Evolutionary conservation across 2,329 filamentous ascomycete species (phyloP).

Genomic region (Achaetomium macrosporum): DNA sequence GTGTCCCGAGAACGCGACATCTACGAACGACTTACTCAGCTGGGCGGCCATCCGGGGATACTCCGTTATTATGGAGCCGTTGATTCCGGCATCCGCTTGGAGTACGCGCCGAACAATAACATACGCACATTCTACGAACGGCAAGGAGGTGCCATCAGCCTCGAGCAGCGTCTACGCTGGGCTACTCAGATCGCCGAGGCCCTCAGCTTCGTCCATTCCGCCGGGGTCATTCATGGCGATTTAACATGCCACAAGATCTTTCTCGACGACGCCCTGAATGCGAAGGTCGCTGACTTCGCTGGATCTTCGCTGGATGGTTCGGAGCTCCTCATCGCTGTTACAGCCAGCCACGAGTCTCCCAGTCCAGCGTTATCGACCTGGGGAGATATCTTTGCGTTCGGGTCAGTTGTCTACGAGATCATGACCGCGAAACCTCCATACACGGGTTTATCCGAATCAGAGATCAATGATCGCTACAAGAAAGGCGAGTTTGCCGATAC

Average conservation of each 20-base stretch:
- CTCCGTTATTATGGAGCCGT: neutral
- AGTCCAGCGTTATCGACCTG: neutral
- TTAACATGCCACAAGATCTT: slow-evolving; percentile 2
- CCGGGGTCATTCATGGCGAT: neutral
- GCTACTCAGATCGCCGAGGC: neutral
- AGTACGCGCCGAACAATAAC: neutral
- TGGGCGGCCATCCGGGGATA: neutral
- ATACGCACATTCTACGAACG: neutral
- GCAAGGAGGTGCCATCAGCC: neutral
- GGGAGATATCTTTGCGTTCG: slow-evolving; percentile 1
- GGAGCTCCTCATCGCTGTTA: neutral
- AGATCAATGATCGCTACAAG: neutral
- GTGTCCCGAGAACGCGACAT: neutral
- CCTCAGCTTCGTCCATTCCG: neutral
- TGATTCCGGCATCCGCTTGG: neutral
- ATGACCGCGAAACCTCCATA: neutral
- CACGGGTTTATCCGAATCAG: neutral
- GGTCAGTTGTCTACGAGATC: neutral
- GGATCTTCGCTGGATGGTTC: neutral
- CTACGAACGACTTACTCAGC: neutral
- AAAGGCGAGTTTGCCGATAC: slow-evolving; percentile 1
- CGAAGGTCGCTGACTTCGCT: neutral
- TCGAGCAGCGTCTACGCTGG: neutral
- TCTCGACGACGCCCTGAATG: neutral
- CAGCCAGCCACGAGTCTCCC: slow-evolving; percentile 1